A percentile compares a stretch with the other conserved stretches of the same genome.
Conservation (phyloP, 441 rosid genomes). For the Eruca vesicaria region DNA sequence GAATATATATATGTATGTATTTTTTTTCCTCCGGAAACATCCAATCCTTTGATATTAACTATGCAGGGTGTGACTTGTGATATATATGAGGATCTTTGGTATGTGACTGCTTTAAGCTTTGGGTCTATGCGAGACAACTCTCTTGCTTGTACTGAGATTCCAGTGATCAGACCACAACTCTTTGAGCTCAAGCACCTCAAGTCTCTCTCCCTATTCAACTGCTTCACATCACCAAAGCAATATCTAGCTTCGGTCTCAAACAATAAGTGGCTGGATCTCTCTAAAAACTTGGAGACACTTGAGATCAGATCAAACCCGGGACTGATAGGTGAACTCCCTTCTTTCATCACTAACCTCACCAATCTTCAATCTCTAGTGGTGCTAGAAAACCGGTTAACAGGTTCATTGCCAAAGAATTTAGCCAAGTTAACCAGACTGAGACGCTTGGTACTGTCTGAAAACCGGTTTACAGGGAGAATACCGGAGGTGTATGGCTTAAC, state of each 20-base stretch:
- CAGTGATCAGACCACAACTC: slow-evolving; percentile 62
- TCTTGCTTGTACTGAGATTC: slow-evolving; percentile 54
- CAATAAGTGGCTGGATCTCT: slow-evolving; percentile 56
- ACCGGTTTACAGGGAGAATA: slow-evolving; percentile 55
- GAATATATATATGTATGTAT: background rate
- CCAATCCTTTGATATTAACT: background rate
- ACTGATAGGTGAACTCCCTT: slow-evolving; percentile 65
- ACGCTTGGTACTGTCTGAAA: slow-evolving; percentile 71
- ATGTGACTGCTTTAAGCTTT: slow-evolving; percentile 71
- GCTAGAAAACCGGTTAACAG: slow-evolving; percentile 64
- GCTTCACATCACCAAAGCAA: slow-evolving; percentile 53
- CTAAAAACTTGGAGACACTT: slow-evolving; percentile 56
- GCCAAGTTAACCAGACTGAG: slow-evolving; percentile 54
- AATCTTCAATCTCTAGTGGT: slow-evolving; percentile 76
- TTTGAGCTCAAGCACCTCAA: slow-evolving; percentile 75
- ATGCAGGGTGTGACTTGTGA: slow-evolving; percentile 92
- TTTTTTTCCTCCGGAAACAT: background rate
- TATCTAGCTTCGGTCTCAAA: slow-evolving; percentile 45
- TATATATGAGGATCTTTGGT: slow-evolving; percentile 70
- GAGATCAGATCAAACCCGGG: slow-evolving; percentile 84
- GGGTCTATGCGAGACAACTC: slow-evolving; percentile 77
- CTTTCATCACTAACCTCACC: slow-evolving; percentile 47
- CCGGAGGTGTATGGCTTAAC: slow-evolving; percentile 57
- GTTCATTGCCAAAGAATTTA: slow-evolving; percentile 48
- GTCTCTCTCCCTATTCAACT: slow-evolving; percentile 62